Evolutionary conservation across 2,329 filamentous ascomycete species (phyloP).

Genomic region (Endoconidiophora polonica): DNA sequence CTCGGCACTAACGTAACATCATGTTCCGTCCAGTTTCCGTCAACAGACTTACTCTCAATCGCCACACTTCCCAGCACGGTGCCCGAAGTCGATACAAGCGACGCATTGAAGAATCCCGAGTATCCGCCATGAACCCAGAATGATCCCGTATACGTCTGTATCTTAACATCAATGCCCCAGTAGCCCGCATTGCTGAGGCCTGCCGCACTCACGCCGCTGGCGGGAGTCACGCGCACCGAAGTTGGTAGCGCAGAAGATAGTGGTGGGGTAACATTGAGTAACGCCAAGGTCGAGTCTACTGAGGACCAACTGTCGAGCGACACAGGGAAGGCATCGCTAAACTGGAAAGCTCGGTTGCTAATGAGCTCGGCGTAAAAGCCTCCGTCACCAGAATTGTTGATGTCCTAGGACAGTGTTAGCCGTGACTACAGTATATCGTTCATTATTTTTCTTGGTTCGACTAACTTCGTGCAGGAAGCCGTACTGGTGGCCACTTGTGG

Average conservation of each 20-base stretch:
- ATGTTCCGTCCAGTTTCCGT: constrained; percentile 34
- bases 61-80: constrained; percentile 30
- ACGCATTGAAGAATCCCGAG: constrained; percentile 29
- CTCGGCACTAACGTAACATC: constrained; percentile 27
- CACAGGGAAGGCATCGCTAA: constrained; percentile 25
- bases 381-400: constrained; percentile 54
- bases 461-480: constrained; percentile 29
- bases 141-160: constrained; percentile 30
- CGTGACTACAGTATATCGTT: background rate
- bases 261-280: constrained; percentile 30
- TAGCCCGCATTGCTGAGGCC: constrained; percentile 38
- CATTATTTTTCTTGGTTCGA: background rate
- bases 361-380: constrained; percentile 58
- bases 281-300: constrained; percentile 27
- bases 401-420: constrained; percentile 28
- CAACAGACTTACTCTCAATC: constrained; percentile 26
- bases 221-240: constrained; percentile 30
- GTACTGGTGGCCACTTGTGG: constrained; percentile 28
- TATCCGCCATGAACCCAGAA: constrained; percentile 37
- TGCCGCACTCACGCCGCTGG: constrained; percentile 18
- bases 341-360: constrained; percentile 54
- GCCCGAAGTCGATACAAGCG: constrained; percentile 28
- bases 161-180: constrained; percentile 39
- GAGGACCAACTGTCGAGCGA: constrained; percentile 30
- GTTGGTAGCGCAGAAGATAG: constrained; percentile 35